Conservation (phyloP, 371 early-diverging fungal genomes). For the Zopfochytrium polystomum region DNA sequence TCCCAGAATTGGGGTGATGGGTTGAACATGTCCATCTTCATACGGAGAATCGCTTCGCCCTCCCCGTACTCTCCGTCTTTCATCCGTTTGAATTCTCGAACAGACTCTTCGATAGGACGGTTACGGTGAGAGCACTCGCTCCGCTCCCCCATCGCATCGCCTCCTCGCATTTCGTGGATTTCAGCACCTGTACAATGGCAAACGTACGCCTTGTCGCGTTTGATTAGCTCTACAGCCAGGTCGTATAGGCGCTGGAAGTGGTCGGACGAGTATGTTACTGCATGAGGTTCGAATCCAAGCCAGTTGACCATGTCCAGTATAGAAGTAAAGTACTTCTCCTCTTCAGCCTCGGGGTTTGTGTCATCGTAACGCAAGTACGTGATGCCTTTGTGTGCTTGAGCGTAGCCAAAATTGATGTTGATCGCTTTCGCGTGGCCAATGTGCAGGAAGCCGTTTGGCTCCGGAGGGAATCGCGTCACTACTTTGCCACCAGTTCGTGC, state of each 20-base stretch:
- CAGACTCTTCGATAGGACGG: conserved; percentile 89
- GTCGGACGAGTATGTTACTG: conserved; percentile 96
- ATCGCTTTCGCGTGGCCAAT: conserved; percentile 99
- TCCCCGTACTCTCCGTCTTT: conserved; percentile 93
- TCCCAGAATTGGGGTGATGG: conserved; percentile 99
- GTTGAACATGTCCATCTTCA: conserved; percentile 98
- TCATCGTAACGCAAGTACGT: conserved; percentile 98
- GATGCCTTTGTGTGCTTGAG: conserved; percentile 86
- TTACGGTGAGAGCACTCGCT: conserved; percentile 89
- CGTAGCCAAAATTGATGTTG: conserved; percentile 98
- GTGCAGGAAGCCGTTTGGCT: conserved; percentile 98
- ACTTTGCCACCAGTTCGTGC: conserved; percentile 92
- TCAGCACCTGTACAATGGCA: conserved; percentile 97
- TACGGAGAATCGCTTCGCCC: conserved; percentile 91
- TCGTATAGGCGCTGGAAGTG: conserved; percentile 95
- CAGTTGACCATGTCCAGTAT: conserved; percentile 95
- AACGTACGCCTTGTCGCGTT: conserved; percentile 92
- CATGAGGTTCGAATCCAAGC: conserved; percentile 96
- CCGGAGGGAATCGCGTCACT: conserved; percentile 99
- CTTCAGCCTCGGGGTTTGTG: conserved; percentile 99
- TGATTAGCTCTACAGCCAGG: conserved; percentile 86
- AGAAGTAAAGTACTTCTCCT: conserved; percentile 92
- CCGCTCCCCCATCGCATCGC: conserved; percentile 83
- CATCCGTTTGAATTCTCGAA: conserved; percentile 96
- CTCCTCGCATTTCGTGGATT: conserved; percentile 88